Conservation (phyloP, 176 grass and related monocot species). For the Triticum dicoccoides region DNA sequence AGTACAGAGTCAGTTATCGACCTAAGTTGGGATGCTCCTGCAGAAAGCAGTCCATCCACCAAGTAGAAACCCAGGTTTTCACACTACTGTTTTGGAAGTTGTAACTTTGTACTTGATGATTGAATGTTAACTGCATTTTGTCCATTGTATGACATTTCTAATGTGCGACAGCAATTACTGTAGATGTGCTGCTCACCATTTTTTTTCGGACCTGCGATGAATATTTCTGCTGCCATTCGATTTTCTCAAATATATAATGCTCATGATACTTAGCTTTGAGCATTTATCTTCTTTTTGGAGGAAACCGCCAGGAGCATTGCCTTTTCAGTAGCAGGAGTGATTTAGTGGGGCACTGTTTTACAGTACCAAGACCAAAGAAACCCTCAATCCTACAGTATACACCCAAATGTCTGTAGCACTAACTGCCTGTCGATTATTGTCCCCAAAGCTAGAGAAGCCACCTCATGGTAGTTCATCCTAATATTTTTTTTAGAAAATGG, state of each 20-base stretch:
- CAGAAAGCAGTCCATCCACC: background rate
- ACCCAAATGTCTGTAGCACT: no score
- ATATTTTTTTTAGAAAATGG: no score
- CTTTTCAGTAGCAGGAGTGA: no score
- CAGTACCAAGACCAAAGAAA: no score
- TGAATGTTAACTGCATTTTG: background rate
- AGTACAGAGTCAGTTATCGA: conserved; percentile 25
- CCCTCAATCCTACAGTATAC: no score
- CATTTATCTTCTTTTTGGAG: no score
- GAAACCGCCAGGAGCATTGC: no score
- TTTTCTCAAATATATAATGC: background rate
- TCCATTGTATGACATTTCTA: background rate
- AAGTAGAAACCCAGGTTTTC: conserved; percentile 23
- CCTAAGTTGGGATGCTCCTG: conserved; percentile 26
- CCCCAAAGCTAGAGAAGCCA: no score
- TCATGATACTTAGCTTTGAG: background rate
- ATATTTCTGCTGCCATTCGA: background rate
- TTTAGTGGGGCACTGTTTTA: no score
- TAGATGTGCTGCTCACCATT: background rate
- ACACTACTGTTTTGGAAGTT: background rate
- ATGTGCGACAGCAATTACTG: background rate
- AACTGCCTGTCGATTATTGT: no score
- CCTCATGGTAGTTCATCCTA: no score
- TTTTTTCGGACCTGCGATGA: background rate
- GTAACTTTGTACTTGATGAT: conserved; percentile 17